Percentiles rank a stretch among this genome's conserved stretches.
phyloP scores from a whole-genome alignment of 768 basidiomycete genomes.

The Boletus subcaerulescens region DNA sequence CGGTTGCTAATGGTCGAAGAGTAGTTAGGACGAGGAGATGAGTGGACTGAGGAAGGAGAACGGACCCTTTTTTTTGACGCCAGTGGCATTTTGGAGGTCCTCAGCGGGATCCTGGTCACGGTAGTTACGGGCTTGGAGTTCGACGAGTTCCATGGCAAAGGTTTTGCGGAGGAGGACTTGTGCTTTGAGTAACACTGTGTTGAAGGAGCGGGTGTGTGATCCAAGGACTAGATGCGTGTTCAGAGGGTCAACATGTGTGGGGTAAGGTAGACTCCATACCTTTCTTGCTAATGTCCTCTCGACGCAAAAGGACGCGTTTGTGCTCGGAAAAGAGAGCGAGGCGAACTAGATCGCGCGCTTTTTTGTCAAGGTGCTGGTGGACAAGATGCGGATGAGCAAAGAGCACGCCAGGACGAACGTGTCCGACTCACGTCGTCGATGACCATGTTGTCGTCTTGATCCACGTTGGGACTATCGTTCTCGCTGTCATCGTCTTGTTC shows the following conservation, averaged over 20 bases:
- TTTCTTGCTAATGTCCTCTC: slow-evolving; percentile 89
- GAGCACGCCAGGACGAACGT: not conserved
- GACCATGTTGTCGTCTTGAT: slow-evolving; percentile 28
- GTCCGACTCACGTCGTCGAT: slow-evolving; percentile 26
- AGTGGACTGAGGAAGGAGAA: not conserved
- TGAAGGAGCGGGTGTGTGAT: slow-evolving; percentile 54
- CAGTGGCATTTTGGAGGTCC: slow-evolving; percentile 49
- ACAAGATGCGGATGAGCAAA: not conserved
- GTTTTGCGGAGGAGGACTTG: slow-evolving; percentile 60
- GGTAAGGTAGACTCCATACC: slow-evolving; percentile 33
- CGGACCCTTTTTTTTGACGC: slow-evolving; percentile 66
- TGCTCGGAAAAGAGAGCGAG: slow-evolving; percentile 82
- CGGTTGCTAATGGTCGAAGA: slow-evolving; percentile 33
- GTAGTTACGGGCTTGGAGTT: slow-evolving; percentile 60
- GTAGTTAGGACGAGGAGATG: not conserved
- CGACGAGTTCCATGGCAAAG: slow-evolving; percentile 84
- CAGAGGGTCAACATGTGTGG: not conserved
- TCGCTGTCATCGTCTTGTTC: slow-evolving; percentile 38
- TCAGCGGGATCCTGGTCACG: slow-evolving; percentile 38
- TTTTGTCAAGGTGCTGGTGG: slow-evolving; percentile 59
- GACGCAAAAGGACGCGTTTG: slow-evolving; percentile 57
- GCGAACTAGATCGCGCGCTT: slow-evolving; percentile 71
- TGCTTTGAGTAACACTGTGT: slow-evolving; percentile 57
- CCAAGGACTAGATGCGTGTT: slow-evolving; percentile 40
- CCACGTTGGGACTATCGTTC: slow-evolving; percentile 22